Percentiles rank a stretch among this genome's conserved stretches.
phyloP scores from a whole-genome alignment of 148 eudicot species.

The Camellia sinensis region DNA sequence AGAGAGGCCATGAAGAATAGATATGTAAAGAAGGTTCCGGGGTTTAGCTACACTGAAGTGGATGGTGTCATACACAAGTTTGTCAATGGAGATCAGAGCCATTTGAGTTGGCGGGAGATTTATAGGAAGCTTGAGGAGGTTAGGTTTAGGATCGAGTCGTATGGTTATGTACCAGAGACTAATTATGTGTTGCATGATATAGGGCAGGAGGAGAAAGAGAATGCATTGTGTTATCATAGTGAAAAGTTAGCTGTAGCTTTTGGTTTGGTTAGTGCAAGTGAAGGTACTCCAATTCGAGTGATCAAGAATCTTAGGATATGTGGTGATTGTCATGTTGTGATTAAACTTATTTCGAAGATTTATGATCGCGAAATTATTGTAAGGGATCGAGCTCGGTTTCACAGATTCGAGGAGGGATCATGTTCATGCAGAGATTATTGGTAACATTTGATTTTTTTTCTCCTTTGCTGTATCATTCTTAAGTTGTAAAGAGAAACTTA shows the following conservation, averaged over 20 bases:
- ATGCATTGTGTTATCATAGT: constrained; percentile 68
- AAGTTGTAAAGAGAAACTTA: neutral
- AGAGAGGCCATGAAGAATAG: constrained; percentile 61
- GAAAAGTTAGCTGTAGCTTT: constrained; percentile 89
- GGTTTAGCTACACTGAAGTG: constrained; percentile 79
- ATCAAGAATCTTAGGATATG: constrained; percentile 83
- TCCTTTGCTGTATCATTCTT: neutral
- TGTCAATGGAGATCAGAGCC: constrained; percentile 63
- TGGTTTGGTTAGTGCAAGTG: constrained; percentile 55
- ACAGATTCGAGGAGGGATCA: constrained; percentile 62
- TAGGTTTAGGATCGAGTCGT: constrained; percentile 50
- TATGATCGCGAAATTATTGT: constrained; percentile 75
- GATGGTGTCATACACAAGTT: constrained; percentile 56
- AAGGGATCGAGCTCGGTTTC: constrained; percentile 80
- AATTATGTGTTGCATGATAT: constrained; percentile 83
- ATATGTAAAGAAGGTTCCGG: constrained; percentile 75
- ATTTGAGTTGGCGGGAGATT: constrained; percentile 52
- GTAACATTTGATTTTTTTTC: constrained; percentile 21
- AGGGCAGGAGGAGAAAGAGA: constrained; percentile 82
- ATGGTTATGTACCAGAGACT: constrained; percentile 70
- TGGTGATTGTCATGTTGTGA: constrained; percentile 86
- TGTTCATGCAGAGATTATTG: constrained; percentile 86
- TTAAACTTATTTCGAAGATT: constrained; percentile 67
- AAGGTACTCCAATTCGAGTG: constrained; percentile 54
- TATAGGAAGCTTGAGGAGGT: constrained; percentile 70